These are phyloP conservation scores for Phaeosphaeria sp. DNA, from an alignment of 2,329 filamentous ascomycete genomes.

Conservation along the genomic window DNA sequence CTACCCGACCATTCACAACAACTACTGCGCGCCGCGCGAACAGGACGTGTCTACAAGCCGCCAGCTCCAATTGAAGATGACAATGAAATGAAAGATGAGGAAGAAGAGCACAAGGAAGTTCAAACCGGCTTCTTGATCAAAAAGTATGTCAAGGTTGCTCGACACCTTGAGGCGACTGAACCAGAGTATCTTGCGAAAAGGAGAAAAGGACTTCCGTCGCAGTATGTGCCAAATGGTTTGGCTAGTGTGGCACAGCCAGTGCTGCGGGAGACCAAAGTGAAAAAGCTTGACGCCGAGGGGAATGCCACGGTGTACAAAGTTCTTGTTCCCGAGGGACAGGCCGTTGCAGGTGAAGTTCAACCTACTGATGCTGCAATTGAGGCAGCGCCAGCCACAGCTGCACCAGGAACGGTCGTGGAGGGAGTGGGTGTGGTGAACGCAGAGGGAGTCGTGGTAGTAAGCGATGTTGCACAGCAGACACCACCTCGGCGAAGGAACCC, in stretches of 20 bases:
- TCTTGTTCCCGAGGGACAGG: slow-evolving; percentile 78
- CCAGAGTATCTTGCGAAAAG: slow-evolving; percentile 68
- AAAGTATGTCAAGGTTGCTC: slow-evolving; percentile 65
- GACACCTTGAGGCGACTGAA: slow-evolving; percentile 64
- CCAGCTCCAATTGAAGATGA: slow-evolving; percentile 71
- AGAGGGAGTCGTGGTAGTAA: slow-evolving; percentile 64
- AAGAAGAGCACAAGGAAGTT: slow-evolving; percentile 50
- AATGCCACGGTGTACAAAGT: slow-evolving; percentile 86
- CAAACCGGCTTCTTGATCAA: slow-evolving; percentile 62
- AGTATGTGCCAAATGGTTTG: slow-evolving; percentile 28
- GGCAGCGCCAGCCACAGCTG: slow-evolving; percentile 55
- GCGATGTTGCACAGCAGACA: slow-evolving; percentile 53
- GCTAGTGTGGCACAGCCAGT: slow-evolving; percentile 21
- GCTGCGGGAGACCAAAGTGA: slow-evolving; percentile 81
- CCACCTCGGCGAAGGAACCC: slow-evolving; percentile 69
- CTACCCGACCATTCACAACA: slow-evolving; percentile 81
- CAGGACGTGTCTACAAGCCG: slow-evolving; percentile 77
- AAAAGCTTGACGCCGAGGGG: slow-evolving; percentile 75
- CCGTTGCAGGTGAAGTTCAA: slow-evolving; percentile 81
- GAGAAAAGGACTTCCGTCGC: slow-evolving; percentile 63
- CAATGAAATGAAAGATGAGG: slow-evolving; percentile 54
- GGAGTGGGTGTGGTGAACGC: slow-evolving; percentile 65
- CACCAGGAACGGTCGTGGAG: slow-evolving; percentile 67
- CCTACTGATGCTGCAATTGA: slow-evolving; percentile 57
- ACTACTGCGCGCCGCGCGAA: slow-evolving; percentile 79